Evolutionary conservation across 2,329 filamentous ascomycete species (phyloP), one percentile per base, ranked within the genome.

Genomic region (Colletotrichum incanum): DNA sequence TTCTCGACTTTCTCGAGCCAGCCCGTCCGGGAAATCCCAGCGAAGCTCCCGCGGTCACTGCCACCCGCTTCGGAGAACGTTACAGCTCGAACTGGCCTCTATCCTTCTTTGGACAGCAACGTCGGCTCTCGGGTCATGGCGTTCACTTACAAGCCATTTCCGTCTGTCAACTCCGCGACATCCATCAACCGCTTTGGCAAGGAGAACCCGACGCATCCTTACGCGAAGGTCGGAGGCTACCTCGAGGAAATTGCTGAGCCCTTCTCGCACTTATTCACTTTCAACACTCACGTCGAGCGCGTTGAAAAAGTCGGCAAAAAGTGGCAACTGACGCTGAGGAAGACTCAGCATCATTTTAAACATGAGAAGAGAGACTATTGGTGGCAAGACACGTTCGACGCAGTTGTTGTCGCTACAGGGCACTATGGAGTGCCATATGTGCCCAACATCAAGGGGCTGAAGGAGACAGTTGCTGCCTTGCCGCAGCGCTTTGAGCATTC

Each of bases 281-380:
- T 87, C 66, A 85, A 86, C 65, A 91, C 89, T 0, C 89, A 87
- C 0, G 88, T 91, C 4, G 90, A 92, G 77, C 78, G 82, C 6
- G 86, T 86, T 0, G 82, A 86, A 31, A 86, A 88, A 67, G 64
- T 78, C 2, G 77, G 76, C 18, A 78, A 79, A 0, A 85, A 84
- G 77, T 90, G 84, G 87, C 77, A 80, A 1, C 71, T 89, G 23
- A 88, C 85, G 0, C 78, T 90, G 37, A 82, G 88, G 1, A 84
- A 85, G 45, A 80, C 82, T 9, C 77, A 77, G 26, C 55, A 70
- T 16, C 78, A 87, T 50, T 85, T 89, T 54, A 74, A 81, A 0
- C 73, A 80, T 3, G 78, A 76, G 5, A 76, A 76, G 3, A 80
- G 82, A 49, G 87, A 81, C 73, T 81, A 81, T 62, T 82, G 81